Conservation (phyloP, 2,329 filamentous ascomycete genomes). For the Botrytis sinoallii region DNA sequence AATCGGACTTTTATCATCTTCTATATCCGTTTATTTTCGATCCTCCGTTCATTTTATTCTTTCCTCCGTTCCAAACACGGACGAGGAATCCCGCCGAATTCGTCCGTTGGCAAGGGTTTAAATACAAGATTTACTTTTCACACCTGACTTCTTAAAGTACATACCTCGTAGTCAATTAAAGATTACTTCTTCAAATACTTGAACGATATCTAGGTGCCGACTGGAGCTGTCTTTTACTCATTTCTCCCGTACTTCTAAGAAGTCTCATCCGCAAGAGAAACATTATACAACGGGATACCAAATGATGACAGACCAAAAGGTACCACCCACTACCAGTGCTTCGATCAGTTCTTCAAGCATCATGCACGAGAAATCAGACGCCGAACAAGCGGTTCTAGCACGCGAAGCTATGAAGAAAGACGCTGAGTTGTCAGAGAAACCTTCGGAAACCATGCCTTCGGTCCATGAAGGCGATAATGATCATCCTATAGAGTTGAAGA, state of each 20-base stretch:
- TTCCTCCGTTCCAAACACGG: not conserved
- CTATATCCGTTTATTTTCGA: not conserved
- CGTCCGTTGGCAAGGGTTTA: not conserved
- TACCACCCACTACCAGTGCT: constrained; percentile 5
- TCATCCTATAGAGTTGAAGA: constrained; percentile 4
- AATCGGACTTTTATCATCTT: not conserved
- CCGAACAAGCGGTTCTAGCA: not conserved
- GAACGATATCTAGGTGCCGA: not conserved
- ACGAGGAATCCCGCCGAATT: not conserved
- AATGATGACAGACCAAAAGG: constrained; percentile 8
- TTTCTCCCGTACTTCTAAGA: not conserved
- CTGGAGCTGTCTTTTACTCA: not conserved
- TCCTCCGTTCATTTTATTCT: not conserved
- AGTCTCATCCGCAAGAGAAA: not conserved
- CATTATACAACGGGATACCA: not conserved
- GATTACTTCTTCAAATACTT: not conserved
- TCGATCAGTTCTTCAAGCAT: constrained; percentile 7
- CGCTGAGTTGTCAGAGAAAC: not conserved
- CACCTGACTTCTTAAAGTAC: not conserved
- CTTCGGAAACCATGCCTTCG: not conserved
- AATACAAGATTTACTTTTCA: not conserved
- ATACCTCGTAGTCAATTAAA: not conserved
- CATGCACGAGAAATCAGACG: not conserved
- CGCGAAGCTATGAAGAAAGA: not conserved
- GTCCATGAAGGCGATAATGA: not conserved